Evolutionary conservation across 73 alveolate species (phyloP).

Genomic region (Tetrahymena malaccensis): DNA sequence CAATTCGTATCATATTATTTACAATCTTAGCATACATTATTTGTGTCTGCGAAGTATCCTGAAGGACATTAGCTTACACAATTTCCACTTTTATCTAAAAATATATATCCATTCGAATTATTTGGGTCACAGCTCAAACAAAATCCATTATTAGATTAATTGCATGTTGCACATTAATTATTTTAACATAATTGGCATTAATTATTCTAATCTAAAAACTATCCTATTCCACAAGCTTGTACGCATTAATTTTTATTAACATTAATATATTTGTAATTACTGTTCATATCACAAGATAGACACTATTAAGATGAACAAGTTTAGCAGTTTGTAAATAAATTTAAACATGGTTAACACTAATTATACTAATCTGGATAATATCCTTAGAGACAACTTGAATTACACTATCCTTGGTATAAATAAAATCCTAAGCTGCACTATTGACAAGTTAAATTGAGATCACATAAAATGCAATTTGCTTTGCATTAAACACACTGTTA

Average conservation of each 20-base stretch:
- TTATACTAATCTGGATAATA: background rate
- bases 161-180: background rate
- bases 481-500: background rate
- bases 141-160: background rate
- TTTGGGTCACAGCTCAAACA: background rate
- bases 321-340: background rate
- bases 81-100: background rate
- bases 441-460: background rate
- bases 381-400: background rate
- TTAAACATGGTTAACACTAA: background rate
- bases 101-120: background rate
- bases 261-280: background rate
- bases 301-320: background rate
- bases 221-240: background rate
- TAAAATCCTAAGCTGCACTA: background rate
- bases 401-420: background rate
- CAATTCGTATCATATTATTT: background rate
- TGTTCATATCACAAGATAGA: background rate
- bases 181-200: background rate
- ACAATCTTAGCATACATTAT: background rate
- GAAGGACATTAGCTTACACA: background rate
- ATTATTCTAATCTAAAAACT: background rate
- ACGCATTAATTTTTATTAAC: background rate
- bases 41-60: background rate
- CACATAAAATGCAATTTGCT: background rate